Evolutionary conservation across 305 asterid species (phyloP).

Genomic region (Petunia hybrid): DNA sequence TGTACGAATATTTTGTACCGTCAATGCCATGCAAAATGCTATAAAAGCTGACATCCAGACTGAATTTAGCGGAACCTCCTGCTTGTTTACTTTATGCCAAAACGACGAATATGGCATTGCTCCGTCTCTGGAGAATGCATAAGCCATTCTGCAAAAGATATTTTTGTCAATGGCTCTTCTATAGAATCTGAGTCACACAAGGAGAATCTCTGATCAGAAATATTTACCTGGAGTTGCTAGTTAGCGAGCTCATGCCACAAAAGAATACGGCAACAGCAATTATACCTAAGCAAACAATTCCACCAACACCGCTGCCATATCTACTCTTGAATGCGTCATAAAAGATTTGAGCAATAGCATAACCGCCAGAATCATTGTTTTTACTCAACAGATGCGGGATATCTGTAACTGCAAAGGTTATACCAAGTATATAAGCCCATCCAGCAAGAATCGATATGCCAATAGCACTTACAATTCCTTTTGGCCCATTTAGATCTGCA

Average conservation of each 20-base stretch:
- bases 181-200: background rate
- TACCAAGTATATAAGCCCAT: slow-evolving; percentile 90
- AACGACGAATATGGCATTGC: slow-evolving; percentile 87
- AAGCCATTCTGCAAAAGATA: slow-evolving; percentile 68
- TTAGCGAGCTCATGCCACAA: slow-evolving; percentile 96
- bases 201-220: slow-evolving; percentile 21
- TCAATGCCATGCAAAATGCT: slow-evolving; percentile 95
- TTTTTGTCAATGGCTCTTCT: background rate
- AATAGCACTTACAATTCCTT: slow-evolving; percentile 87
- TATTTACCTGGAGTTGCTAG: slow-evolving; percentile 91
- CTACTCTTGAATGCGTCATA: slow-evolving; percentile 79
- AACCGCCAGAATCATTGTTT: slow-evolving; percentile 87
- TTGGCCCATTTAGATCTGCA: slow-evolving; percentile 90
- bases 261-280: slow-evolving; percentile 86
- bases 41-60: slow-evolving; percentile 83
- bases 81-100: slow-evolving; percentile 87
- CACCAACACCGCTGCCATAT: slow-evolving; percentile 83
- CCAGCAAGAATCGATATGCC: slow-evolving; percentile 91
- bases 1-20: slow-evolving; percentile 51
- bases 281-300: slow-evolving; percentile 72
- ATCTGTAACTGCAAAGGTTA: slow-evolving; percentile 88
- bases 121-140: slow-evolving; percentile 96
- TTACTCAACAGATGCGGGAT: slow-evolving; percentile 69
- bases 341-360: slow-evolving; percentile 89
- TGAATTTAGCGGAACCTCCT: slow-evolving; percentile 86